phyloP scores from a whole-genome alignment of 2,329 filamentous ascomycete species.

The Xylariaceae sp. region DNA sequence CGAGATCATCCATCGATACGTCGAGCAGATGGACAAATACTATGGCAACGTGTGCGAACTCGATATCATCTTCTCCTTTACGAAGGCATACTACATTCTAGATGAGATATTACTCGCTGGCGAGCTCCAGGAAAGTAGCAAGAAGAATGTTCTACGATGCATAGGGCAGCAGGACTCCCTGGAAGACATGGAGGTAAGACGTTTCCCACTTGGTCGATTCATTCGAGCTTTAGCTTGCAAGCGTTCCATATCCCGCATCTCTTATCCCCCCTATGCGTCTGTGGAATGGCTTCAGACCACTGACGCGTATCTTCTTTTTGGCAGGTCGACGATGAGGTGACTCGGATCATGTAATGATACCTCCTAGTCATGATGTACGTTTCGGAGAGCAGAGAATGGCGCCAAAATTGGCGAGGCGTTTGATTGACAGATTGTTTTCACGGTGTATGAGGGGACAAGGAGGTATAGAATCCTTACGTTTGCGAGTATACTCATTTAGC shows the following conservation, averaged over 20 bases:
- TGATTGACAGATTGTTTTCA: constrained; percentile 15
- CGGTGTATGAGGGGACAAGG: constrained; percentile 16
- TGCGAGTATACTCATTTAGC: constrained; percentile 30
- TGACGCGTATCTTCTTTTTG: constrained; percentile 44
- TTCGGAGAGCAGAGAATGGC: constrained; percentile 18
- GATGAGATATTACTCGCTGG: constrained; percentile 93
- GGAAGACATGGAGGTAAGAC: constrained; percentile 96
- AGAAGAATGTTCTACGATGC: constrained; percentile 95
- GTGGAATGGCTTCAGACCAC: constrained; percentile 34
- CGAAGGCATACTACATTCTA: constrained; percentile 98
- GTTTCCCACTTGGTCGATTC: constrained; percentile 11
- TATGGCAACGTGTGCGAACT: constrained; percentile 99
- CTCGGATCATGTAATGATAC: constrained; percentile 71
- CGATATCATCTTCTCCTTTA: constrained; percentile 99
- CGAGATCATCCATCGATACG: constrained; percentile 97
- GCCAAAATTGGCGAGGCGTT: background rate
- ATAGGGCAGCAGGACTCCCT: constrained; percentile 96
- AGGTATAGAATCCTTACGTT: constrained; percentile 23
- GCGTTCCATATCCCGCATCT: background rate
- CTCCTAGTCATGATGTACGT: constrained; percentile 27
- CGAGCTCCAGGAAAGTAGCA: constrained; percentile 97
- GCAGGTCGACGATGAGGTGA: constrained; percentile 85
- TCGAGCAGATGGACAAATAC: constrained; percentile 99
- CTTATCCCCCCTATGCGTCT: constrained; percentile 9
- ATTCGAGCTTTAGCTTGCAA: constrained; percentile 2